phyloP scores from a whole-genome alignment of 495 filamentous ascomycete genomes.

The Penicillium angulare region DNA sequence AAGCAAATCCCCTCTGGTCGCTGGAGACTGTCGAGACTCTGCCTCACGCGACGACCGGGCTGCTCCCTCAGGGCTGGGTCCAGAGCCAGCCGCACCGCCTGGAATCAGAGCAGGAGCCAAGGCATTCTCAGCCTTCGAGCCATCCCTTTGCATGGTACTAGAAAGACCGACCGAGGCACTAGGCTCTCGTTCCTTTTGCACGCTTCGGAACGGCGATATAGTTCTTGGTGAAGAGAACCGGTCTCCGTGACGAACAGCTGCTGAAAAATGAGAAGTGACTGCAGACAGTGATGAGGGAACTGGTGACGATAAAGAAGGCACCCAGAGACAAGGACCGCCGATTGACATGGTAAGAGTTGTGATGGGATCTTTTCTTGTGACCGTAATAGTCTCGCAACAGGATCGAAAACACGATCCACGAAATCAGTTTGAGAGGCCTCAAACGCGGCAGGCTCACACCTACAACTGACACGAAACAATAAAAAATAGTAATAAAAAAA shows the following conservation, averaged over 20 bases:
- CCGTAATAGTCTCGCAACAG: constrained; percentile 1
- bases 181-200: constrained; percentile 23
- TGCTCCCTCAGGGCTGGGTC: constrained; percentile 23
- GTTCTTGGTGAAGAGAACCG: constrained; percentile 24
- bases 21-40: background rate
- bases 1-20: constrained; percentile 15
- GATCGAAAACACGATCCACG: constrained; percentile 2
- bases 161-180: constrained; percentile 11
- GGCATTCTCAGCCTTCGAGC: constrained; percentile 38
- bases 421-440: background rate
- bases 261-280: constrained; percentile 33
- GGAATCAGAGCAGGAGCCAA: constrained; percentile 20
- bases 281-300: constrained; percentile 36
- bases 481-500: background rate
- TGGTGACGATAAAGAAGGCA: constrained; percentile 38
- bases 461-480: constrained; percentile 6
- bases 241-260: constrained; percentile 35
- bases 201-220: constrained; percentile 19
- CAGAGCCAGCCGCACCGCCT: constrained; percentile 11
- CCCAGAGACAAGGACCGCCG: constrained; percentile 44
- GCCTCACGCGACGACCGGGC: constrained; percentile 11
- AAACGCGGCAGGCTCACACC: constrained; percentile 8
- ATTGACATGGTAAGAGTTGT: constrained; percentile 38
- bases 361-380: background rate
- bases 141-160: constrained; percentile 33